These are phyloP conservation scores for Tanacetum coccineum DNA, from an alignment of 129 eudicot species.

Conservation along the genomic window DNA sequence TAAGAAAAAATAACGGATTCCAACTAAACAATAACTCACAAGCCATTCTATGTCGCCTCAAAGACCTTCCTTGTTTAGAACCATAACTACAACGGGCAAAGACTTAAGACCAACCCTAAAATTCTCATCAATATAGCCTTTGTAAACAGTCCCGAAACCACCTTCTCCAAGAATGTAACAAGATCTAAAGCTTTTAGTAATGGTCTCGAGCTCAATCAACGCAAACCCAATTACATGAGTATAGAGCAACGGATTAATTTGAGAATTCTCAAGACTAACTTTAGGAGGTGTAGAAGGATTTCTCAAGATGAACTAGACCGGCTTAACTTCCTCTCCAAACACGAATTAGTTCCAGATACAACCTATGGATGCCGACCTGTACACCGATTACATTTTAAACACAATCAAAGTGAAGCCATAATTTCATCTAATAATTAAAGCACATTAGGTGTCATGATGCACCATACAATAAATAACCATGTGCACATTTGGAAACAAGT, in stretches of 20 bases:
- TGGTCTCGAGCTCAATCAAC: slow-evolving; percentile 85
- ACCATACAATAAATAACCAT: too few relatives aligned
- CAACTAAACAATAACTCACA: slow-evolving; percentile 38
- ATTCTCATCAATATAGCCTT: slow-evolving; percentile 94
- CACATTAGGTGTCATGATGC: too few relatives aligned
- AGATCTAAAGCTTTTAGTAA: slow-evolving; percentile 90
- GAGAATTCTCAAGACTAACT: slow-evolving; percentile 54
- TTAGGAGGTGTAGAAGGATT: slow-evolving; percentile 84
- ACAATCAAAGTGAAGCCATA: neutral
- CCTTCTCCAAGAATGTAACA: slow-evolving; percentile 91
- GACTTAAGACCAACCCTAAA: slow-evolving; percentile 93
- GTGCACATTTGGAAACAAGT: too few relatives aligned
- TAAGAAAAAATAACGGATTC: neutral
- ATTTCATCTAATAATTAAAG: too few relatives aligned
- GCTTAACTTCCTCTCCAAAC: slow-evolving; percentile 50
- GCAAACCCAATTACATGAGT: slow-evolving; percentile 89
- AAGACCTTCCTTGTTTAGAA: slow-evolving; percentile 91
- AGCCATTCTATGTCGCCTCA: slow-evolving; percentile 96
- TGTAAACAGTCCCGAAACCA: slow-evolving; percentile 89
- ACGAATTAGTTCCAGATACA: slow-evolving; percentile 34
- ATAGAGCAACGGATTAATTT: slow-evolving; percentile 61
- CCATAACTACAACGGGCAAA: slow-evolving; percentile 91
- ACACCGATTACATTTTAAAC: neutral
- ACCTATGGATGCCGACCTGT: slow-evolving; percentile 60
- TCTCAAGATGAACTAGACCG: slow-evolving; percentile 76